Conservation (phyloP, 2,329 filamentous ascomycete genomes). For the Pestalotiopsis sp. region DNA sequence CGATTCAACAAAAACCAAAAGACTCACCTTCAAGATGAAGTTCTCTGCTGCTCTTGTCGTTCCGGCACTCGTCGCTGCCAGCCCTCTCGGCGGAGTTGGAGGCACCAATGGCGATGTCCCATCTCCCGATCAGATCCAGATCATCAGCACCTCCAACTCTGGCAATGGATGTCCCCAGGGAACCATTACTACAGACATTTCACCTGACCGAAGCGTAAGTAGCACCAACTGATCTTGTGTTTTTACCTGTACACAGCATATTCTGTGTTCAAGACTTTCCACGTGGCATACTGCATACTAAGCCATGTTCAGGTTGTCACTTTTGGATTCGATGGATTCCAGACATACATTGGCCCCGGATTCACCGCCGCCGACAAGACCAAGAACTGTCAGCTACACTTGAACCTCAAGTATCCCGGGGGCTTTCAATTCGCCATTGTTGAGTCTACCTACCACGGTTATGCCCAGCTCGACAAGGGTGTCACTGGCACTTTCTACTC, state of each 20-base stretch:
- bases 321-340: slow-evolving; percentile 49
- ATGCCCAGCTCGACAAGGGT: slow-evolving; percentile 46
- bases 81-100: slow-evolving; percentile 30
- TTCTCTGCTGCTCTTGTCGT: slow-evolving; percentile 33
- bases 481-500: slow-evolving; percentile 48
- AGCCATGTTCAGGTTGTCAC: slow-evolving; percentile 41
- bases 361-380: slow-evolving; percentile 36
- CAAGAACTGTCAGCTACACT: slow-evolving; percentile 52
- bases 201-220: slow-evolving; percentile 43
- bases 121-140: slow-evolving; percentile 43
- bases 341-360: slow-evolving; percentile 50
- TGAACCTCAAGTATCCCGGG: slow-evolving; percentile 48
- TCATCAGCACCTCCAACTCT: slow-evolving; percentile 41
- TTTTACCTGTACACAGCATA: neutral
- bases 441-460: slow-evolving; percentile 52
- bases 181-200: slow-evolving; percentile 44
- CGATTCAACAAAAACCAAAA: neutral
- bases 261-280: neutral
- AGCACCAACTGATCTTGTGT: neutral
- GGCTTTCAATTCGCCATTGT: slow-evolving; percentile 50
- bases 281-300: neutral
- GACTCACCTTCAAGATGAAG: slow-evolving; percentile 36
- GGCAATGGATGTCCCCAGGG: slow-evolving; percentile 49
- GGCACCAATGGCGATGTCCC: slow-evolving; percentile 36
- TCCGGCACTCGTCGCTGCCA: slow-evolving; percentile 40